Base-by-base conservation (phyloP, 352 stramenopile genomes). In the Phytophthora fragariae region DNA sequence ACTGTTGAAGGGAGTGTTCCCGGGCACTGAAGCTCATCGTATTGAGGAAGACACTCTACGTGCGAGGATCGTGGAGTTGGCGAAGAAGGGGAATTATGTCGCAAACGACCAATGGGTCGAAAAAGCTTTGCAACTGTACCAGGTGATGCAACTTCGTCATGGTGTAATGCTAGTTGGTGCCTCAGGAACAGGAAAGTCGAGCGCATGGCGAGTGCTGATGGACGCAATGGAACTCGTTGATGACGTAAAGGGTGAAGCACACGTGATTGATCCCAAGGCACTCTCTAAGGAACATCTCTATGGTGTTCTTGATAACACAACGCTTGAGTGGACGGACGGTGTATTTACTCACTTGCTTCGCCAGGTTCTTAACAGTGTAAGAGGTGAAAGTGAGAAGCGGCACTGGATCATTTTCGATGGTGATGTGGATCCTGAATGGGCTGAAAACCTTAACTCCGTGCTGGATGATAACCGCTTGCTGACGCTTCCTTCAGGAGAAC, bases 321-420 rank as follows among this genome's bases (percentile, higher is more conserved):
- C 98, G 1, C 84, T 99, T 3, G 98, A 99, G 76, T 99, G 98
- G 98, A 99, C 95, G 15, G 98, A 99, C 79, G 98, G 98, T 75
- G 90, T 99, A 49, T 99, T 99, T 72, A 99, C 98, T 24, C 90
- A 97, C 69, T 80, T 99, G 39, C 79, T 99, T 8, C 90, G 98
- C 9, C 91, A 98, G 70, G 83, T 99, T 49, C 85, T 99, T 33
- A 99, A 99, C 57, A 99, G 99, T 64, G 96, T 99, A 47, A 90
- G 98, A 62, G 98, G 97, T 62, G 97, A 99, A 87, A 98, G 94
- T 70, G 90, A 98, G 41, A 92, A 97, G 62, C 88, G 96, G 5
- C 96, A 99, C 77, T 99, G 98, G 98, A 99, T 99, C 71, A 91
- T 99, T 50, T 99, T 99, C 75, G 98, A 99, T 85, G 98, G 98